phyloP scores from a whole-genome alignment of 2,329 filamentous ascomycete species.

The Emmonsiellopsis sp. region DNA sequence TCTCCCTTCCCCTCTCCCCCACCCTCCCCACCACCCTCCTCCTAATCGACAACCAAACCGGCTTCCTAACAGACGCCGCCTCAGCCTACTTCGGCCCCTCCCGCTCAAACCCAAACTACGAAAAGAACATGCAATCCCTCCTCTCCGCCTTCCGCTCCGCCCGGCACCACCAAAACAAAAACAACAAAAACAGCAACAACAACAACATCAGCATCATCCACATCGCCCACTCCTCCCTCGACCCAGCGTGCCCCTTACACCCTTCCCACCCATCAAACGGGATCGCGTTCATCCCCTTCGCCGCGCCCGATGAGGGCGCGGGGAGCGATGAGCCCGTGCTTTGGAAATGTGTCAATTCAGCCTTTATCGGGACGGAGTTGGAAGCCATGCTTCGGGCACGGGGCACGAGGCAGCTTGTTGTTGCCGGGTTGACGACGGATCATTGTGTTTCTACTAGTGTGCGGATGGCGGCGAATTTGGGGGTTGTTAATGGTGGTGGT shows the following conservation, averaged over 20 bases:
- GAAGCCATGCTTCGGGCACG: constrained; percentile 26
- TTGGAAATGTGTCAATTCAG: constrained; percentile 38
- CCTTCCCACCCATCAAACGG: constrained; percentile 21
- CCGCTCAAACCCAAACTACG: constrained; percentile 37
- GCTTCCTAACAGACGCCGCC: constrained; percentile 24
- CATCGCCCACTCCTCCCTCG: constrained; percentile 35
- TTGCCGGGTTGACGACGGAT: constrained; percentile 39
- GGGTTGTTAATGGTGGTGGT: constrained; percentile 23
- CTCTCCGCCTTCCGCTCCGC: constrained; percentile 27
- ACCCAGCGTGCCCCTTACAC: constrained; percentile 26
- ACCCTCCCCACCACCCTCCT: constrained; percentile 32
- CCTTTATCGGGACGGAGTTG: constrained; percentile 38
- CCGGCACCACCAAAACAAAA: constrained; percentile 3
- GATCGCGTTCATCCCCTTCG: constrained; percentile 22
- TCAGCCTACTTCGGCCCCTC: constrained; percentile 30
- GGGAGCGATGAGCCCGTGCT: constrained; percentile 28
- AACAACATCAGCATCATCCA: constrained; percentile 33
- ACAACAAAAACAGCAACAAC: background rate
- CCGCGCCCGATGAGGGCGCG: constrained; percentile 17
- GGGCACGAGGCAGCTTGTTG: constrained; percentile 29
- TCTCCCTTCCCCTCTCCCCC: background rate
- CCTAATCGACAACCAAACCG: constrained; percentile 40
- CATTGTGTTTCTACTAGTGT: constrained; percentile 42
- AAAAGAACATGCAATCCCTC: constrained; percentile 33
- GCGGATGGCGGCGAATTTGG: constrained; percentile 40